Evolutionary conservation across 2,329 filamentous ascomycete genomes (phyloP), one percentile per base, ranked within the genome.

Genomic region (Pestalotiopsis sp.): DNA sequence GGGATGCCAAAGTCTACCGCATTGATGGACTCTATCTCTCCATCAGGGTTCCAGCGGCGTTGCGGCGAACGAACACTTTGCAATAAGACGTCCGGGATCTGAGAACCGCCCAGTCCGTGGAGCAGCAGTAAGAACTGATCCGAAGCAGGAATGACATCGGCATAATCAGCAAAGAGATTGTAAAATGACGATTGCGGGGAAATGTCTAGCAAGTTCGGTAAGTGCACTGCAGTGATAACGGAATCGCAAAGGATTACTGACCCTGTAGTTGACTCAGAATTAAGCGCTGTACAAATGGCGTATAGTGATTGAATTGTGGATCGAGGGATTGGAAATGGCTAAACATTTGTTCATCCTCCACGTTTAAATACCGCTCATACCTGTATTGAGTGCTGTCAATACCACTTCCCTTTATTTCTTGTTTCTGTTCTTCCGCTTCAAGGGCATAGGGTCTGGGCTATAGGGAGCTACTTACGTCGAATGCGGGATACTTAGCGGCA

Each of bases 291-390:
- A 76, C 74, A 13, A 77, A 73, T 1, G 59, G 25, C 1, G 66
- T 69, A 13, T 76, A 72, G 17, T 72, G 58, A 2, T 70, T 69
- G 1, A 69, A 69, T 0, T 68, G 64, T 1, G 70, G 65, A 0
- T 71, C 72, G 0, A 80, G 56, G 0, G 69, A 72, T 1, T 62
- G 41, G 2, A 80, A 41, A 57, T 80, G 78, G 9, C 65, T 68
- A n/a, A 80, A 77, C 0, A 73, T 70, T 5, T 76, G 73, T 4
- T 75, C 75, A 13, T 80, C 78, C 6, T 80, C 78, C 70, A 79
- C 74, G 27, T 77, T 78, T 0, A 80, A 65, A 68, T 80, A 80
- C 41, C 78, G 70, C 62, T 80, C 78, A 11, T 79, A 80, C 4
- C 78, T 78, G 65, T 2, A 4, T 72, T 2, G 73, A 66, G 45